Conservation (phyloP, 1,284 basidiomycete genomes). For the Malassezia psittaci region DNA sequence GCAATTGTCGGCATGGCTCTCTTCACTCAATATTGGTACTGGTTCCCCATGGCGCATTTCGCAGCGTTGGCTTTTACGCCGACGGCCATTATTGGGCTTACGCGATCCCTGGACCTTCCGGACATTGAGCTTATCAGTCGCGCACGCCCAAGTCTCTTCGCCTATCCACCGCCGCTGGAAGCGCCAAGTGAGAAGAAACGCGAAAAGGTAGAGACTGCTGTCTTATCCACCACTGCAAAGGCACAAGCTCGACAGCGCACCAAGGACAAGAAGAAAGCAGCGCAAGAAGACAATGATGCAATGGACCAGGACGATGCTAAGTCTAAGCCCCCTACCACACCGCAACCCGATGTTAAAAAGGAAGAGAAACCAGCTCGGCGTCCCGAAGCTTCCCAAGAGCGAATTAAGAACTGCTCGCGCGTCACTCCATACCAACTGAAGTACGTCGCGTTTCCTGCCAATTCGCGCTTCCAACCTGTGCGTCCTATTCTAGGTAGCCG, state of each 20-base stretch:
- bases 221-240: constrained; percentile 43
- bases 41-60: constrained; percentile 48
- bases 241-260: constrained; percentile 41
- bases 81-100: constrained; percentile 43
- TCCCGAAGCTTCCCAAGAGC: constrained; percentile 65
- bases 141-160: constrained; percentile 43
- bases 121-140: constrained; percentile 40
- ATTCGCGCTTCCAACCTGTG: constrained; percentile 78
- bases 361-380: constrained; percentile 51
- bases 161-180: constrained; percentile 40
- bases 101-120: constrained; percentile 37
- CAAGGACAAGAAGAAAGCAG: constrained; percentile 38
- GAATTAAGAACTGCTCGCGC: constrained; percentile 76
- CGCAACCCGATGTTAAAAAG: constrained; percentile 22
- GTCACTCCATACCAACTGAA: constrained; percentile 81
- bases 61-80: constrained; percentile 45
- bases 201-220: constrained; percentile 46
- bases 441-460: constrained; percentile 69
- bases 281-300: constrained; percentile 24
- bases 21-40: constrained; percentile 48
- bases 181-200: constrained; percentile 41
- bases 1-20: constrained; percentile 48
- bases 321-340: constrained; percentile 4
- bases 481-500: constrained; percentile 55
- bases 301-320: constrained; percentile 36